Percentiles rank a stretch among this genome's conserved stretches.
Evolutionary conservation across 805 yeast genomes (phyloP).

Genomic region (Komagataella pseudopastoris): DNA sequence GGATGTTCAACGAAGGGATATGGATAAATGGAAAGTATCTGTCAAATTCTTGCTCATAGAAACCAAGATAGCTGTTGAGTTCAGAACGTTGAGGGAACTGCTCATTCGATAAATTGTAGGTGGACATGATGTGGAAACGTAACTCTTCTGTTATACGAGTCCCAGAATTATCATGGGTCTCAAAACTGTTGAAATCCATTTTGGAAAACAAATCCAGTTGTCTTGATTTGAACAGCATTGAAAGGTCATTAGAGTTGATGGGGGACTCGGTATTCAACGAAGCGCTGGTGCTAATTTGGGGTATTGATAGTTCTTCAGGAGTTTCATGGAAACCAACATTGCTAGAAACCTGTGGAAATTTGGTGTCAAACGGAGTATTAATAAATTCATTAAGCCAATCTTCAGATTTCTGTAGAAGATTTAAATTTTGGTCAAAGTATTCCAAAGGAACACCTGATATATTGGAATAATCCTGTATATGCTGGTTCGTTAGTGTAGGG

Average conservation of each 20-base stretch:
- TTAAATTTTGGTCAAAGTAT: not conserved
- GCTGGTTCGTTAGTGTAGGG: not conserved
- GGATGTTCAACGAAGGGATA: slow-evolving; percentile 39
- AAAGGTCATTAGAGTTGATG: slow-evolving; percentile 29
- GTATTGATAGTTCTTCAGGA: slow-evolving; percentile 9
- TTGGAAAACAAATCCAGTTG: slow-evolving; percentile 54
- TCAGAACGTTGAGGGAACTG: slow-evolving; percentile 70
- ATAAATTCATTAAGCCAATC: slow-evolving; percentile 66
- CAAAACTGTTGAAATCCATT: slow-evolving; percentile 16
- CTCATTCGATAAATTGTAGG: slow-evolving; percentile 37
- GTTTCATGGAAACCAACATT: slow-evolving; percentile 45
- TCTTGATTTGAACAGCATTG: slow-evolving; percentile 48
- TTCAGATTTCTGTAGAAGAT: slow-evolving; percentile 12
- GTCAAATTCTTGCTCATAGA: slow-evolving; percentile 69
- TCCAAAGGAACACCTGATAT: not conserved
- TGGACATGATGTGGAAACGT: slow-evolving; percentile 36
- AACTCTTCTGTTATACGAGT: slow-evolving; percentile 33
- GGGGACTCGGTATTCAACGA: slow-evolving; percentile 7
- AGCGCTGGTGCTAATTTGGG: slow-evolving; percentile 8
- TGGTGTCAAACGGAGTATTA: slow-evolving; percentile 48
- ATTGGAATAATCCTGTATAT: not conserved
- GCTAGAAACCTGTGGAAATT: slow-evolving; percentile 37
- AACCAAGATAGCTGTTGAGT: slow-evolving; percentile 59
- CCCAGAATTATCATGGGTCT: slow-evolving; percentile 9
- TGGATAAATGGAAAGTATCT: slow-evolving; percentile 79